Conservation (phyloP, 192 early-diverging fungal species). For the Coemansia sp. region DNA sequence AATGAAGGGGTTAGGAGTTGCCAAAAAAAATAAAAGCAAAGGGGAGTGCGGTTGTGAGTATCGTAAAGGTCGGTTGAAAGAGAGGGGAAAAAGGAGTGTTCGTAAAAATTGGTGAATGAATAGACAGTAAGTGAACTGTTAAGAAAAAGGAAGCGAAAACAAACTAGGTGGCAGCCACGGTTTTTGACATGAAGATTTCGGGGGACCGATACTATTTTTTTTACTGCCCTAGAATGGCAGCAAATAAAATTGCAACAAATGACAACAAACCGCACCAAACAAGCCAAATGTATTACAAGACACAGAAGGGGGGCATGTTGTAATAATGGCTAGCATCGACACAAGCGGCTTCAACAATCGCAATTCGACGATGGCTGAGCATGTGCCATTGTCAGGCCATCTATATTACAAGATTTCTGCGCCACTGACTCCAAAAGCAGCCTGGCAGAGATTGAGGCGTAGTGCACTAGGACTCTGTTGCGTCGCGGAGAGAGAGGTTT, state of each 20-base stretch:
- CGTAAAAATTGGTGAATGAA: not conserved
- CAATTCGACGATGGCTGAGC: constrained; percentile 2
- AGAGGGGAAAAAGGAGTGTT: not conserved
- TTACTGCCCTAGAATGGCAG: not conserved
- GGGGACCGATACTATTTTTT: not conserved
- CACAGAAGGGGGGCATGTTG: not conserved
- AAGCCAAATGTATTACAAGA: not conserved
- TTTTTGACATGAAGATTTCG: not conserved
- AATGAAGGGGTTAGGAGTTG: not conserved
- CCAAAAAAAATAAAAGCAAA: no score
- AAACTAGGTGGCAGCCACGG: not conserved
- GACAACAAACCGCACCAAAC: not conserved
- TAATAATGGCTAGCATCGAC: not conserved
- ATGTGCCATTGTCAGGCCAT: not conserved
- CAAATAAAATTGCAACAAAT: constrained; percentile 9
- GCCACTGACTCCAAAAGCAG: constrained; percentile 5
- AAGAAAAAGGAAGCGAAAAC: not conserved
- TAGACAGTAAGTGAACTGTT: not conserved
- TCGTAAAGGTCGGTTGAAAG: constrained; percentile 5
- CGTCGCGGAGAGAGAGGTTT: not conserved
- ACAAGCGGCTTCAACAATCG: not conserved
- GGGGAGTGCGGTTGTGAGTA: not conserved
- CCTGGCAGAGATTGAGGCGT: not conserved
- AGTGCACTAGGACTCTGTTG: not conserved
- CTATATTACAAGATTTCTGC: not conserved